A percentile compares a stretch with the other conserved stretches of the same genome.
These are phyloP conservation scores for Crepidotus sp. DNA, from an alignment of 1,284 basidiomycete species.

Conservation along the genomic window DNA sequence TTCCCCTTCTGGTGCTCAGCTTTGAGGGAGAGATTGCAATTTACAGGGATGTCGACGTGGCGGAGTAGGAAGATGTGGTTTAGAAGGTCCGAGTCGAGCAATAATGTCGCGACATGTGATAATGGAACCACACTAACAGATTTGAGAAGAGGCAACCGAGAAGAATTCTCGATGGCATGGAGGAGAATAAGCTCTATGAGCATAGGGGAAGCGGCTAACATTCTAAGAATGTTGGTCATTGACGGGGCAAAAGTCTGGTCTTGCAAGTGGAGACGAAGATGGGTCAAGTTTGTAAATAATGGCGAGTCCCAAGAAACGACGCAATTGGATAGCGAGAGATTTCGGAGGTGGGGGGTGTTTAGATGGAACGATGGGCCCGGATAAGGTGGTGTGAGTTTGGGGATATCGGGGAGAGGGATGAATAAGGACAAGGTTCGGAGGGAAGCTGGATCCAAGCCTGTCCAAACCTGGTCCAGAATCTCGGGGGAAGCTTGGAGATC, in stretches of 20 bases:
- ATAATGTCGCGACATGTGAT: neutral
- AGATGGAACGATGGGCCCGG: constrained; percentile 3
- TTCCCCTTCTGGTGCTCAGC: neutral
- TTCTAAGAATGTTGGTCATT: constrained; percentile 10
- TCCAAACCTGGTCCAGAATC: constrained; percentile 2
- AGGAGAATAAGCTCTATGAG: constrained; percentile 8
- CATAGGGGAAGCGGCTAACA: constrained; percentile 8
- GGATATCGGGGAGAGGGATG: constrained; percentile 2
- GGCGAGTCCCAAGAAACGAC: constrained; percentile 4
- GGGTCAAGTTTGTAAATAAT: constrained; percentile 5
- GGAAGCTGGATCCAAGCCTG: neutral
- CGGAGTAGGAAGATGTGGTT: constrained; percentile 7
- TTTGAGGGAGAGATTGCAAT: constrained; percentile 4
- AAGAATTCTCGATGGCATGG: constrained; percentile 2
- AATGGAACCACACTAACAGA: neutral
- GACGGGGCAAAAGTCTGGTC: constrained; percentile 2
- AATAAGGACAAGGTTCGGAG: constrained; percentile 7
- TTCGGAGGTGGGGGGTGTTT: constrained; percentile 4
- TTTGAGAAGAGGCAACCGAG: constrained; percentile 5
- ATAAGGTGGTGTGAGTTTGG: neutral
- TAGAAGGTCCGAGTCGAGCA: constrained; percentile 6
- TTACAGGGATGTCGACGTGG: constrained; percentile 2
- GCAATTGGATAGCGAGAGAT: constrained; percentile 9
- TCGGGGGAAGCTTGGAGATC: constrained; percentile 5
- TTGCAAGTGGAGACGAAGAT: constrained; percentile 8